Evolutionary conservation across 2,329 filamentous ascomycete genomes (phyloP).

Genomic region (Ophiostoma sp.): DNA sequence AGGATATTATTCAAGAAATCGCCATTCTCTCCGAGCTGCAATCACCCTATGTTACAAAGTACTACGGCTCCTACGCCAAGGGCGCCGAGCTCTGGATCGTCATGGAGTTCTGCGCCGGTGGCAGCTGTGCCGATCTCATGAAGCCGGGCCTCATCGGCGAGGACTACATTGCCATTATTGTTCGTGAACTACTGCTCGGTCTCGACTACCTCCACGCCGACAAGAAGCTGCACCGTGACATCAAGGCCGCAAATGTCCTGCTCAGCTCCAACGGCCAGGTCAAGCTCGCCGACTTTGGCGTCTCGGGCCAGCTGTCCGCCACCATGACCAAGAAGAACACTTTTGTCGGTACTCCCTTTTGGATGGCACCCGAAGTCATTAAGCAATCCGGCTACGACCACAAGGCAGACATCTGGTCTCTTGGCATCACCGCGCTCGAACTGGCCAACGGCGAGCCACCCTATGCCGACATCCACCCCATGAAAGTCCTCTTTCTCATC

Average conservation of each 20-base stretch:
- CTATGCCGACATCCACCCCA: conserved; percentile 93
- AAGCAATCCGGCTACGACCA: conserved; percentile 97
- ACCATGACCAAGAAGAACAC: conserved; percentile 99
- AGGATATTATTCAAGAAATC: conserved; percentile 99
- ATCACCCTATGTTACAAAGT: conserved; percentile 94
- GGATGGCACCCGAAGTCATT: conserved; percentile 99
- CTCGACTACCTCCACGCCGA: conserved; percentile 90
- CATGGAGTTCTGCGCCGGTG: conserved; percentile 98
- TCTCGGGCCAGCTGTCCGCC: conserved; percentile 90
- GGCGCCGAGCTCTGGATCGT: conserved; percentile 98
- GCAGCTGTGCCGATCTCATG: conserved; percentile 92
- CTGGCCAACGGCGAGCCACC: conserved; percentile 88
- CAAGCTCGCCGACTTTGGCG: conserved; percentile 94
- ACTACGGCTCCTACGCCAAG: conserved; percentile 94
- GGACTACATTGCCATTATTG: conserved; percentile 94
- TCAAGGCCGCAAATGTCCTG: conserved; percentile 94
- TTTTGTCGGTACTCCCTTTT: conserved; percentile 96
- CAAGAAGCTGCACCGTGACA: conserved; percentile 92
- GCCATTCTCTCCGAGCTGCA: conserved; percentile 93
- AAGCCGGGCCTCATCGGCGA: conserved; percentile 87
- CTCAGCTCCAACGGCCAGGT: conserved; percentile 88
- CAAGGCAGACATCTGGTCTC: conserved; percentile 96
- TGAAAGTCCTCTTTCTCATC: conserved; percentile 96
- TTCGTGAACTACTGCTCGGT: conserved; percentile 81
- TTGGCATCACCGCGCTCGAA: conserved; percentile 91